phyloP scores from a whole-genome alignment of 2,329 filamentous ascomycete species.

The Aspergillus uvarum region DNA sequence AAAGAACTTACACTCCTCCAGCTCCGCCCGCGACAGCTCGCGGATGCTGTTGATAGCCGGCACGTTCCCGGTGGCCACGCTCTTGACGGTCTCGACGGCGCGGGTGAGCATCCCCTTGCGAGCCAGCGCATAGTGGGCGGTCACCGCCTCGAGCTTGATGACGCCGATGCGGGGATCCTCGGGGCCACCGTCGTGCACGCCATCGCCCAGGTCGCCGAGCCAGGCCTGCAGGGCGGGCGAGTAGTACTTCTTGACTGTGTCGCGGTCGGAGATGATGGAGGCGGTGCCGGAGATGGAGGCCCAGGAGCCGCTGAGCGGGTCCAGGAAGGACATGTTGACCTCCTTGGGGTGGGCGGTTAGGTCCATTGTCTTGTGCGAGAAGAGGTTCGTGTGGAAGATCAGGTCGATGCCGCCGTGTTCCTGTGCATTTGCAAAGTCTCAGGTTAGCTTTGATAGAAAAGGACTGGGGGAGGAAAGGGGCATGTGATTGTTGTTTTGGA shows the following conservation, averaged over 20 bases:
- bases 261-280: constrained; percentile 67
- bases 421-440: constrained; percentile 42
- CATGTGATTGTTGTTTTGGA: neutral
- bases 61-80: constrained; percentile 68
- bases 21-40: constrained; percentile 67
- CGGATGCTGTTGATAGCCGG: constrained; percentile 73
- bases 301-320: constrained; percentile 72
- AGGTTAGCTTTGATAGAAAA: neutral
- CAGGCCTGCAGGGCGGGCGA: constrained; percentile 72
- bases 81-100: constrained; percentile 71
- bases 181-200: constrained; percentile 76
- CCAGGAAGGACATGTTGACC: constrained; percentile 78
- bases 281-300: constrained; percentile 78
- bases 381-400: constrained; percentile 88
- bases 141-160: constrained; percentile 72
- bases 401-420: constrained; percentile 77
- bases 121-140: constrained; percentile 69
- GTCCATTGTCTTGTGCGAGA: constrained; percentile 84
- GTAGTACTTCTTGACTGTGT: constrained; percentile 72
- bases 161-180: constrained; percentile 79
- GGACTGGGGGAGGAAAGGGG: no score
- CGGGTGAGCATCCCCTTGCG: constrained; percentile 64
- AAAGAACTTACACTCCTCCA: constrained; percentile 55
- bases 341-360: constrained; percentile 69
- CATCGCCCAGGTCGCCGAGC: constrained; percentile 82